Evolutionary conservation across 768 basidiomycete species (phyloP), one percentile per base, ranked within the genome.

Genomic region (Cystobasidium tubakii): DNA sequence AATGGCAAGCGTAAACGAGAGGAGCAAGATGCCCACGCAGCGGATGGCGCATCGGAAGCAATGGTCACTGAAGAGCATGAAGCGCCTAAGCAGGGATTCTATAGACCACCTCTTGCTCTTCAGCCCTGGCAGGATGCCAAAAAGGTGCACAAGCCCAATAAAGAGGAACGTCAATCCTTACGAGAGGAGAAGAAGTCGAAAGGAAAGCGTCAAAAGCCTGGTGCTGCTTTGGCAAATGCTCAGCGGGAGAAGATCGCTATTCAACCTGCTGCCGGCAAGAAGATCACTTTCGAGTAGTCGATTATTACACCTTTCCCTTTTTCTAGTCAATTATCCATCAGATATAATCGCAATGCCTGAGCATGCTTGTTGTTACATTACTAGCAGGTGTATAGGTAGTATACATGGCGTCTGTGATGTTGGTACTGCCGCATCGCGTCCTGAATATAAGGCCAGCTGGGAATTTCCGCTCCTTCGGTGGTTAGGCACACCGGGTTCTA

Each of bases 201-300:
- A 71, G 53, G 44, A 80, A 71, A 81, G 75, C 3, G 82, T 62
- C 77, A 82, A 76, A 81, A 82, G 77, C 82, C 83, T 3, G 83
- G 83, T 62, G 82, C 83, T 25, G 83, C 83, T 15, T 76, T 84
- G 21, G 83, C 83, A 10, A 81, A 79, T 77, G 83, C 83, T 25
- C 82, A 83, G 77, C 71, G 83, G 34, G 82, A 82, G 75, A 81
- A 81, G 50, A 80, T 82, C 34, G 82, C 79, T 10, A 84, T 84
- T 62, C 83, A 83, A 0, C 78, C 80, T 62, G 78, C 79, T 25
- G 57, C 69, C 54, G 83, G 83, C 23, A 76, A 79, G 74, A 84
- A 83, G 82, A 81, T 81, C 44, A 79, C 78, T 9, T 84, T 84
- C 77, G 83, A 83, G 67, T 82, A 79, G 64, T 12, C 4, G 33